phyloP scores from a whole-genome alignment of 495 filamentous ascomycete genomes.

The Ramalina peruviana region DNA sequence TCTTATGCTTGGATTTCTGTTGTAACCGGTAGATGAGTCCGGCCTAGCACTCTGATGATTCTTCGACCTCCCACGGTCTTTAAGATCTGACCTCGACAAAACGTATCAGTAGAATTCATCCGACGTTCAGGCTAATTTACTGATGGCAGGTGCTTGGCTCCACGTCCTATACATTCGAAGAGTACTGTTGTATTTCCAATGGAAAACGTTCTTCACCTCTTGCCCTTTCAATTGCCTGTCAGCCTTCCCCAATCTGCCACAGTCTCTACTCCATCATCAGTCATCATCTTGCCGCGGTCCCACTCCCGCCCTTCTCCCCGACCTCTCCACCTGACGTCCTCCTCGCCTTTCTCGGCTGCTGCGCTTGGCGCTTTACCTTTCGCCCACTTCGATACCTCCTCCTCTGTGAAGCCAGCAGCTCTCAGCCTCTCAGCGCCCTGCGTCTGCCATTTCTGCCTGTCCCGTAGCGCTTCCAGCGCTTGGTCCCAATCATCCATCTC shows the following conservation, averaged over 20 bases:
- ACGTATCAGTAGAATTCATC: too few species aligned
- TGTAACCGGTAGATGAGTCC: too few species aligned
- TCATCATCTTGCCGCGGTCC: slow-evolving; percentile 77
- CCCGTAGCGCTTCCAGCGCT: slow-evolving; percentile 66
- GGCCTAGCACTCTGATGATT: too few species aligned
- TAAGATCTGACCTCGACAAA: too few species aligned
- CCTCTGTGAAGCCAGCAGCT: slow-evolving; percentile 65
- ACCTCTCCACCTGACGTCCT: slow-evolving; percentile 81
- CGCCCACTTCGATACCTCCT: slow-evolving; percentile 67
- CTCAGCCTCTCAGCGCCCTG: slow-evolving; percentile 65
- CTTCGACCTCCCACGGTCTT: too few species aligned
- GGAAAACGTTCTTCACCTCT: neutral
- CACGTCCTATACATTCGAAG: too few species aligned
- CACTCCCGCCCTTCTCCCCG: slow-evolving; percentile 75
- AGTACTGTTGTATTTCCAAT: too few species aligned
- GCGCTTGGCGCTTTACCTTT: slow-evolving; percentile 34
- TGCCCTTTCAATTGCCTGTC: slow-evolving; percentile 5
- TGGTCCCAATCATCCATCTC: slow-evolving; percentile 58
- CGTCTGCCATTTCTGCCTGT: slow-evolving; percentile 67
- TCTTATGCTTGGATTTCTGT: too few species aligned
- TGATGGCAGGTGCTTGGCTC: too few species aligned
- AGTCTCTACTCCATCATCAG: slow-evolving; percentile 36
- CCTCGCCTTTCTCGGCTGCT: slow-evolving; percentile 69
- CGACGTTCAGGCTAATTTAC: too few species aligned
- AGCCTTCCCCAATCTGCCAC: slow-evolving; percentile 10